Conservation (phyloP, 495 filamentous ascomycete species). For the Sphaerosporella brunnea region DNA sequence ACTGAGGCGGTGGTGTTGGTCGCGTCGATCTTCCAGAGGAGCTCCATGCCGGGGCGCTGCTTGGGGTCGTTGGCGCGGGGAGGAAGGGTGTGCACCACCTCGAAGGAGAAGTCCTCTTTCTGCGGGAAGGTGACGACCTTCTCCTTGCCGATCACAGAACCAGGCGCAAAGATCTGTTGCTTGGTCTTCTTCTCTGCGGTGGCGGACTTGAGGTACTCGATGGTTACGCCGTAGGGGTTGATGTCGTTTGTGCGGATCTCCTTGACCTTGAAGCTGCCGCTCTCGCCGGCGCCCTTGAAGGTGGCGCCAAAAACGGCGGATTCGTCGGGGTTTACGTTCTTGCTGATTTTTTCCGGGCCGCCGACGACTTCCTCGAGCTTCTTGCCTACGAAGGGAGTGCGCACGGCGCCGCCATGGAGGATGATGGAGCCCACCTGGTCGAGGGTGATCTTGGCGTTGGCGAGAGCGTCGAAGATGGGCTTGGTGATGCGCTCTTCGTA, state of each 20-base stretch:
- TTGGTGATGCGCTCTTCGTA: slow-evolving; percentile 48
- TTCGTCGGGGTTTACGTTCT: slow-evolving; percentile 94
- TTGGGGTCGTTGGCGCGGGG: slow-evolving; percentile 23
- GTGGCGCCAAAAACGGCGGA: slow-evolving; percentile 91
- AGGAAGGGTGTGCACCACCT: slow-evolving; percentile 54
- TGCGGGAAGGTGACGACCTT: slow-evolving; percentile 84
- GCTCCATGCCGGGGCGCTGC: slow-evolving; percentile 32
- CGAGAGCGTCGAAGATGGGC: slow-evolving; percentile 58
- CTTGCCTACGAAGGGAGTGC: slow-evolving; percentile 89
- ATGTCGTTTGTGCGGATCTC: slow-evolving; percentile 69
- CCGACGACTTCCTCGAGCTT: slow-evolving; percentile 62
- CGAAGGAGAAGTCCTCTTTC: slow-evolving; percentile 64
- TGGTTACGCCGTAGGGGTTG: slow-evolving; percentile 50
- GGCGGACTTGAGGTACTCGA: slow-evolving; percentile 40
- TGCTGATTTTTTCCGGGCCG: slow-evolving; percentile 57
- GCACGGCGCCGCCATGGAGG: slow-evolving; percentile 73
- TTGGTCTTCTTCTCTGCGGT: slow-evolving; percentile 27
- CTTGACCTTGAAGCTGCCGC: slow-evolving; percentile 90
- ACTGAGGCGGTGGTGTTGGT: slow-evolving; percentile 74
- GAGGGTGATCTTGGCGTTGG: slow-evolving; percentile 50
- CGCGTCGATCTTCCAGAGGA: slow-evolving; percentile 42
- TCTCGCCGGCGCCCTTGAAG: slow-evolving; percentile 80
- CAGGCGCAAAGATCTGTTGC: slow-evolving; percentile 57
- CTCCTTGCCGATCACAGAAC: slow-evolving; percentile 55
- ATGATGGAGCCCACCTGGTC: slow-evolving; percentile 77